Evolutionary conservation across 2,329 filamentous ascomycete species (phyloP).

Genomic region (Mycosphaerella sp.): DNA sequence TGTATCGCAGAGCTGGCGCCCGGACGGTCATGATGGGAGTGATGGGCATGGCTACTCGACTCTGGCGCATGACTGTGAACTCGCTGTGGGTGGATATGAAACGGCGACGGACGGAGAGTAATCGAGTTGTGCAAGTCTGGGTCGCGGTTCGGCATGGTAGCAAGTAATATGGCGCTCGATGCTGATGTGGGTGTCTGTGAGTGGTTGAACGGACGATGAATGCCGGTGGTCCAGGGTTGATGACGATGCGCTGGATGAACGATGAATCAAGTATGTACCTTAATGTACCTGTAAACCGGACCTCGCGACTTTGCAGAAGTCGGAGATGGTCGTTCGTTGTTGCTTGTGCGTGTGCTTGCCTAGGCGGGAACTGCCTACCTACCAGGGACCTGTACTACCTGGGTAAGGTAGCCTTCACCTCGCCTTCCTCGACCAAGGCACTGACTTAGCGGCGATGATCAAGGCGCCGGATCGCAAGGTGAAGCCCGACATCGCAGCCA

Average conservation of each 20-base stretch:
- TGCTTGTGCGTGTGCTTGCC: too few relatives aligned
- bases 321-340: too few relatives aligned
- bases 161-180: neutral
- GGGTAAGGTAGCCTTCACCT: too few relatives aligned
- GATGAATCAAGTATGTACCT: too few relatives aligned
- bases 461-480: too few relatives aligned
- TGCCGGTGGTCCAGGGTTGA: neutral
- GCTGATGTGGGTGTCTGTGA: neutral
- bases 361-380: too few relatives aligned
- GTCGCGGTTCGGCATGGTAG: slow-evolving; percentile 31
- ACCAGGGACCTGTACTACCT: too few relatives aligned
- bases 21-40: slow-evolving; percentile 13
- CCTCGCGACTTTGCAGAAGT: too few relatives aligned
- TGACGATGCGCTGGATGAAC: neutral
- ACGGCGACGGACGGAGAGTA: slow-evolving; percentile 43
- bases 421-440: too few relatives aligned
- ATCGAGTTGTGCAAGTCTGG: slow-evolving; percentile 45
- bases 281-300: too few relatives aligned
- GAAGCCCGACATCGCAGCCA: too few relatives aligned
- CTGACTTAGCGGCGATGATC: too few relatives aligned
- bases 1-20: slow-evolving; percentile 23
- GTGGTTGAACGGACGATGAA: neutral
- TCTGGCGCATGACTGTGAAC: slow-evolving; percentile 19
- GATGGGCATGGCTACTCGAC: slow-evolving; percentile 20
- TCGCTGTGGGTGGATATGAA: slow-evolving; percentile 34